phyloP scores from a whole-genome alignment of 2,329 filamentous ascomycete genomes.

The Cladorrhinum sp. region DNA sequence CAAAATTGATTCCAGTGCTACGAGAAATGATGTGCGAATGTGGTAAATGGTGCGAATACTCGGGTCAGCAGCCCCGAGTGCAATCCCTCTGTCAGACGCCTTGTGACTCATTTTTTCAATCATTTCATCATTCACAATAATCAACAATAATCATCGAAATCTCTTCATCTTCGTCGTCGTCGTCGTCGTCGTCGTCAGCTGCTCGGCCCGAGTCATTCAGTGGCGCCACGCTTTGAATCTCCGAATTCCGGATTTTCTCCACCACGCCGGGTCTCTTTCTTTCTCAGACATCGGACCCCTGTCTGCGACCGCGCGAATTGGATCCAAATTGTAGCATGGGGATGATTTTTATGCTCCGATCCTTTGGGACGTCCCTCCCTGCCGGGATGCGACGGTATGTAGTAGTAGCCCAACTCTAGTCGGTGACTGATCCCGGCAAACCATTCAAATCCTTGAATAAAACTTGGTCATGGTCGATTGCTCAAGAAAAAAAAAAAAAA shows the following conservation, averaged over 20 bases:
- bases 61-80: background rate
- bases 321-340: no score
- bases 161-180: background rate
- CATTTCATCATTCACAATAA: no score
- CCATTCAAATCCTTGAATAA: background rate
- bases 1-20: no score
- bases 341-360: background rate
- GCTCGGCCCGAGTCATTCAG: background rate
- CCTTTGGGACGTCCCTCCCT: background rate
- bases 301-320: no score
- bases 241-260: background rate
- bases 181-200: background rate
- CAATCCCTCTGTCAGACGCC: no score
- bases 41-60: no score
- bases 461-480: no score
- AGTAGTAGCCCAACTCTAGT: background rate
- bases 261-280: background rate
- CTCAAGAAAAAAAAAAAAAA: no score
- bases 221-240: background rate
- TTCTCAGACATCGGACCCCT: no score
- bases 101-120: no score
- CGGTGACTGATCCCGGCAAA: background rate
- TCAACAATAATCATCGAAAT: no score
- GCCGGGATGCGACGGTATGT: background rate
- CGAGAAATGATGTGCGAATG: no score